Base-by-base conservation (phyloP, 2,329 filamentous ascomycete genomes). In the Colletotrichum cereale region DNA sequence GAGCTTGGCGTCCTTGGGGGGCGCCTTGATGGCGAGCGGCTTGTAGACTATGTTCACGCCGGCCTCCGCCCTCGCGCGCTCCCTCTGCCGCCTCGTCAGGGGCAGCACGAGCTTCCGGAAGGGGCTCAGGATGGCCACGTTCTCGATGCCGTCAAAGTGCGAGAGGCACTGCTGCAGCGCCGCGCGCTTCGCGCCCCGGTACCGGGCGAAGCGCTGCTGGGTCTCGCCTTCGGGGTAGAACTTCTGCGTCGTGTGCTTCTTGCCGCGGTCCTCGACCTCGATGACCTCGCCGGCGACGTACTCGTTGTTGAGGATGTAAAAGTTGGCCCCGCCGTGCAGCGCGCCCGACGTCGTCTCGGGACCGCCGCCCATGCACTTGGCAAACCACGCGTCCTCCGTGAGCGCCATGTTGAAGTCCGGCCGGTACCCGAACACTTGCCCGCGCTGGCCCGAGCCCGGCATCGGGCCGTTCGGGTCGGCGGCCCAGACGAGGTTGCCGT, bases 111-210 rank as follows among this genome's bases (percentile, higher is more conserved):
- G 75, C 0, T 79, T 79, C 34, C 79, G 79, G 78, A 80, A 83
- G 2, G 79, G 77, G 3, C 78, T 81, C 67, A 80, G 79, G 48
- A 81, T 76, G 8, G 76, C 73, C 52, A 75, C 75, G 66, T 84
- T 85, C 76, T 84, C 84, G 5, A 66, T 47, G 66, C 76, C 82
- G 38, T 78, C 76, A 57, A 85, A 80, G 16, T 78, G 72, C 50
- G 81, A 80, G 40, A 87, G 78, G 24, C 79, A 80, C 38, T 81
- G 80, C 73, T 87, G 84, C 29, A 87, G 76, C 24, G 81, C 85
- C 10, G 84, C 86, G 55, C 86, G 82, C 52, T 82, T 80, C 65
- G 79, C 80, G 1, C 85, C 86, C 14, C 84, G 83, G 62, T 83
- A 80, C 3, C 62, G 65, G 2, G 81, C 79, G 73, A 80, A 84